Percentiles rank a stretch among this genome's conserved stretches.
These are phyloP conservation scores for Rhizoctonia solani DNA, from an alignment of 1,284 basidiomycete species.

Conservation along the genomic window DNA sequence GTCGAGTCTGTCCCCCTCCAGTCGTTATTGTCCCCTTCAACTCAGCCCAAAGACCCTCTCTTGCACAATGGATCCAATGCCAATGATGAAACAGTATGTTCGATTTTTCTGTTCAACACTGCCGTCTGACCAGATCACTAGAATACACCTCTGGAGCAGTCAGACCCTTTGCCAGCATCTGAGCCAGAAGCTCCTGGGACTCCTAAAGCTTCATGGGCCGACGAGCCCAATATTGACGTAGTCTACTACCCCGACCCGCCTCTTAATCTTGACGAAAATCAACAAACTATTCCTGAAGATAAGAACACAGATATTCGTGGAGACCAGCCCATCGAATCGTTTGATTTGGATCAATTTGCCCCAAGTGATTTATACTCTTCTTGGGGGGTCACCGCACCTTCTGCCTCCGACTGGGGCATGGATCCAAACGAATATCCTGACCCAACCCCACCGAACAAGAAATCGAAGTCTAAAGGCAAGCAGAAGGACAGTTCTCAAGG, in stretches of 20 bases:
- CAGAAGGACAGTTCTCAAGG: not conserved
- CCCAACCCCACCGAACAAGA: not conserved
- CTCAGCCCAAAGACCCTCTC: too few relatives aligned
- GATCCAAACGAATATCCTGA: not conserved
- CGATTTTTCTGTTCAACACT: not conserved
- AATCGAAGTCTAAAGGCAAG: not conserved
- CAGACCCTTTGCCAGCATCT: not conserved
- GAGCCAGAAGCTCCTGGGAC: not conserved
- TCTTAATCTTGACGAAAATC: not conserved
- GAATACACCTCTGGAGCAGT: constrained; percentile 10
- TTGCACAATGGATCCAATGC: too few relatives aligned
- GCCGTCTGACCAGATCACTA: too few relatives aligned
- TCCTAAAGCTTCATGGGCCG: constrained; percentile 5
- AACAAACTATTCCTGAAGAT: not conserved
- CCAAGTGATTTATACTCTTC: constrained; percentile 14
- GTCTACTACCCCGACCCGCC: not conserved
- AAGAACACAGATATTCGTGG: too few relatives aligned
- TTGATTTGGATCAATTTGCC: not conserved
- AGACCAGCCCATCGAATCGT: not conserved
- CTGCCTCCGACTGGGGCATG: not conserved
- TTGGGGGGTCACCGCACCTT: not conserved
- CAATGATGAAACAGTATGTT: not conserved
- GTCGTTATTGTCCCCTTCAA: too few relatives aligned
- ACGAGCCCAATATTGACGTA: not conserved
- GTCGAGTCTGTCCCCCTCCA: too few relatives aligned